A percentile compares a stretch with the other conserved stretches of the same genome.
Evolutionary conservation across 495 filamentous ascomycete species (phyloP).

Genomic region (Lasiosphaeris hirsuta): DNA sequence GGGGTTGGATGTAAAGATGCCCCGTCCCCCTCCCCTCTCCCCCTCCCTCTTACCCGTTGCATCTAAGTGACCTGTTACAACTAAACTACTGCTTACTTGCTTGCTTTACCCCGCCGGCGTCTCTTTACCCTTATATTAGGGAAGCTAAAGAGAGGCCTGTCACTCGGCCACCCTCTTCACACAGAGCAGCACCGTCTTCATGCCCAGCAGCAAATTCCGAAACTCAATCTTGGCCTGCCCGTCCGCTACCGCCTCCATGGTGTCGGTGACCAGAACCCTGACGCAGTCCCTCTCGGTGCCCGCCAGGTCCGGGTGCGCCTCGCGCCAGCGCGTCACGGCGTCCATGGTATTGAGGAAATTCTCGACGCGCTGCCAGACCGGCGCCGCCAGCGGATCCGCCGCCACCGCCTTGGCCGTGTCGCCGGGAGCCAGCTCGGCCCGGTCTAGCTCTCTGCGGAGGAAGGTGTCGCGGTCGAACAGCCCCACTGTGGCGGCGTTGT

Average conservation of each 20-base stretch:
- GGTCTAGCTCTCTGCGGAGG: constrained; percentile 17
- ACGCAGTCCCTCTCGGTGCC: constrained; percentile 20
- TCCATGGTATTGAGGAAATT: constrained; percentile 35
- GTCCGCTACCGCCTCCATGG: background rate
- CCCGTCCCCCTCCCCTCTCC: too few relatives aligned
- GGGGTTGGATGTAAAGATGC: too few relatives aligned
- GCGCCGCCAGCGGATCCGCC: constrained; percentile 23
- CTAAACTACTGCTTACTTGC: too few relatives aligned
- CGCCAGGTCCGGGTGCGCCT: constrained; percentile 37
- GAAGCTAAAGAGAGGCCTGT: too few relatives aligned
- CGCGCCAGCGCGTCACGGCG: constrained; percentile 46
- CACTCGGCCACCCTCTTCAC: background rate
- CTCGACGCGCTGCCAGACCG: constrained; percentile 23
- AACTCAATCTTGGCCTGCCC: background rate
- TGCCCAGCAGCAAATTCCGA: background rate
- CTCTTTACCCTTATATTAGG: too few relatives aligned
- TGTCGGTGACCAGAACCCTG: constrained; percentile 8
- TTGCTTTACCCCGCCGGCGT: too few relatives aligned
- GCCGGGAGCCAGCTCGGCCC: constrained; percentile 30
- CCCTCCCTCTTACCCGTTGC: too few relatives aligned
- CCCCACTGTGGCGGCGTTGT: constrained; percentile 24
- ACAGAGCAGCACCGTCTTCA: background rate
- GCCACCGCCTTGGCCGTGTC: constrained; percentile 22
- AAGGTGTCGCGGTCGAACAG: constrained; percentile 41
- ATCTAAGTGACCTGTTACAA: too few relatives aligned